Evolutionary conservation across 2,329 filamentous ascomycete genomes (phyloP).

Genomic region (Penicillium sp.): DNA sequence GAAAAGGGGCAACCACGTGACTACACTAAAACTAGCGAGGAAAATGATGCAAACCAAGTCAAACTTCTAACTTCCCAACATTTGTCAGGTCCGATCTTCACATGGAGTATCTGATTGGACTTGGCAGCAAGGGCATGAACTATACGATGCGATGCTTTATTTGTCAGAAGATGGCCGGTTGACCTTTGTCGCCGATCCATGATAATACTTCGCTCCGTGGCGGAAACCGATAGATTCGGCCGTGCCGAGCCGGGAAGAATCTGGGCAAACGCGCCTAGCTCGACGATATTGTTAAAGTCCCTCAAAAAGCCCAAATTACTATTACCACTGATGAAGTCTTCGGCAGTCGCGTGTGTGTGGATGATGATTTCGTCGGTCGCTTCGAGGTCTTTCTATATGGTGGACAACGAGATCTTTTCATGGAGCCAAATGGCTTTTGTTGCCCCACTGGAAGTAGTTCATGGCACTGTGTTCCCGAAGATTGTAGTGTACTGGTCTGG

Average conservation of each 20-base stretch:
- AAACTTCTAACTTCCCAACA: background rate
- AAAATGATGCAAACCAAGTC: no score
- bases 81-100: constrained; percentile 26
- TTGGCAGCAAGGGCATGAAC: constrained; percentile 52
- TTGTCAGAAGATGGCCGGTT: constrained; percentile 36
- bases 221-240: constrained; percentile 44
- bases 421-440: constrained; percentile 57
- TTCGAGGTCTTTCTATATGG: constrained; percentile 55
- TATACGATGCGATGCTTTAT: constrained; percentile 49
- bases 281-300: constrained; percentile 39
- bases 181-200: constrained; percentile 44
- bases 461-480: constrained; percentile 8
- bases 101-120: constrained; percentile 34
- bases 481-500: background rate
- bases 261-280: constrained; percentile 48
- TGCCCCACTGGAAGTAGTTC: constrained; percentile 41
- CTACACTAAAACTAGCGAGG: no score
- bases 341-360: constrained; percentile 48
- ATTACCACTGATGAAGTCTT: constrained; percentile 45
- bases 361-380: constrained; percentile 45
- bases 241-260: constrained; percentile 48
- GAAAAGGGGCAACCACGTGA: no score
- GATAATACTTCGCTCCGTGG: constrained; percentile 47
- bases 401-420: constrained; percentile 48
- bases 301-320: constrained; percentile 32